Base-by-base conservation (phyloP, 108 stramenopile genomes). In the Fistulifera solaris region DNA sequence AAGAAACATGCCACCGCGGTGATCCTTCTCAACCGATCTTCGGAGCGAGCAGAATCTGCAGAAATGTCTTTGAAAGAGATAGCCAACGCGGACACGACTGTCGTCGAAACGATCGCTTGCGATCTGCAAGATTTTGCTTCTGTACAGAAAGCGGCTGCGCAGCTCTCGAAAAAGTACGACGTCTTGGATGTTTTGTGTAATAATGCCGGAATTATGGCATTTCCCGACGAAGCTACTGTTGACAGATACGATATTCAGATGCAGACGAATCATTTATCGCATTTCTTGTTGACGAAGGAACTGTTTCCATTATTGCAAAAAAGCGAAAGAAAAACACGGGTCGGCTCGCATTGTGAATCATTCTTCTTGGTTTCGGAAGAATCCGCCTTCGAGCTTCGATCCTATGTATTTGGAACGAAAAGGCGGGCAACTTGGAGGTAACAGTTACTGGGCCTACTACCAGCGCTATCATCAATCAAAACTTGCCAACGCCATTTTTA, bases 191-290 rank as follows among this genome's bases (percentile, higher is more conserved):
- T 78, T 1, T 40, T 78, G 12, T 73, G 69, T 43, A 70, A 70
- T 54, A 74, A 74, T 45, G 85, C 85, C 1, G 85, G 85, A 6
- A 52, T 87, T 38, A 80, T 82, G 78, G 70, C 70, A 8, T 38
- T 48, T 11, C 50, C 58, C 15, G 76, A 79, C 44, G 52, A 53
- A 3, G 63, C 65, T 1, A 82, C 73, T 31, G 38, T 40, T 43
- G 85, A 87, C 52, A 80, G 85, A 43, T 78, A 70, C 28, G 80
- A 82, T 40, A 40, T 76, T 18, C 71, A 77, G 38, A 75, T 80
- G 73, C 71, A 72, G 43, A 75, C 78, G 13, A 82, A 82, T 59
- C 56, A 69, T 53, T 45, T 87, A 16, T 63, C 69, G 24, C 78
- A 80, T 38, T 82, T 35, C 53, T 58, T 87, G 4, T 66, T 87